Conservation (phyloP, 441 rosid species). For the Erysimum cheiri region DNA sequence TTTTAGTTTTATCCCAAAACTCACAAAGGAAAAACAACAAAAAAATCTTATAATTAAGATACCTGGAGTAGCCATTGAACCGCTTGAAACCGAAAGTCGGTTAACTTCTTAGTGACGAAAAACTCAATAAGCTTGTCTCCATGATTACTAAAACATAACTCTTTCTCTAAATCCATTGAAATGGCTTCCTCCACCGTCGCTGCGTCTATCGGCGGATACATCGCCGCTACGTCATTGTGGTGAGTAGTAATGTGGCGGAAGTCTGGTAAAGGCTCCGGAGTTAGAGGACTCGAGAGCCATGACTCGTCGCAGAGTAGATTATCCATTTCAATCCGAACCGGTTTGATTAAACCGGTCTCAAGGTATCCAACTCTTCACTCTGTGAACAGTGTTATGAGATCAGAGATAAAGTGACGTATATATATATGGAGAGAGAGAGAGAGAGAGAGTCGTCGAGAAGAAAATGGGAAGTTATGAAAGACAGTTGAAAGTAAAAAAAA, state of each 20-base stretch:
- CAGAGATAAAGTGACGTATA: slow-evolving; percentile 14
- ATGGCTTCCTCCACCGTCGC: slow-evolving; percentile 50
- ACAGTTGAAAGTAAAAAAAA: slow-evolving; percentile 24
- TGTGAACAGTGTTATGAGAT: slow-evolving; percentile 1
- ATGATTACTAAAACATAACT: slow-evolving; percentile 52
- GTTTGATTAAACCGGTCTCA: slow-evolving; percentile 19
- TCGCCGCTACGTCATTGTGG: background rate
- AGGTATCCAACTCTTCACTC: slow-evolving; percentile 7
- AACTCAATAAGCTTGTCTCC: slow-evolving; percentile 47
- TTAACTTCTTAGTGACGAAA: slow-evolving; percentile 49
- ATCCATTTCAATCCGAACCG: slow-evolving; percentile 50
- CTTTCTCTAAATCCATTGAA: slow-evolving; percentile 55
- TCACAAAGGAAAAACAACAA: background rate
- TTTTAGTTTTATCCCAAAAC: background rate
- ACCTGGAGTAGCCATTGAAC: slow-evolving; percentile 75
- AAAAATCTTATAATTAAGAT: background rate
- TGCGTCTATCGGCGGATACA: slow-evolving; percentile 44
- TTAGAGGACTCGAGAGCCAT: slow-evolving; percentile 56
- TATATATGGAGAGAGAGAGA: slow-evolving; percentile 22
- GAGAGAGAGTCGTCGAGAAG: slow-evolving; percentile 41
- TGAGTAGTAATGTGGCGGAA: slow-evolving; percentile 1
- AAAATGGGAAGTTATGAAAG: slow-evolving; percentile 38
- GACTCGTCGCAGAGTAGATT: slow-evolving; percentile 76
- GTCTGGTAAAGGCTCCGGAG: slow-evolving; percentile 38
- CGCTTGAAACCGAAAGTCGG: slow-evolving; percentile 50